phyloP scores from a whole-genome alignment of 2,329 filamentous ascomycete genomes.

The Ascosphaera aggregata region DNA sequence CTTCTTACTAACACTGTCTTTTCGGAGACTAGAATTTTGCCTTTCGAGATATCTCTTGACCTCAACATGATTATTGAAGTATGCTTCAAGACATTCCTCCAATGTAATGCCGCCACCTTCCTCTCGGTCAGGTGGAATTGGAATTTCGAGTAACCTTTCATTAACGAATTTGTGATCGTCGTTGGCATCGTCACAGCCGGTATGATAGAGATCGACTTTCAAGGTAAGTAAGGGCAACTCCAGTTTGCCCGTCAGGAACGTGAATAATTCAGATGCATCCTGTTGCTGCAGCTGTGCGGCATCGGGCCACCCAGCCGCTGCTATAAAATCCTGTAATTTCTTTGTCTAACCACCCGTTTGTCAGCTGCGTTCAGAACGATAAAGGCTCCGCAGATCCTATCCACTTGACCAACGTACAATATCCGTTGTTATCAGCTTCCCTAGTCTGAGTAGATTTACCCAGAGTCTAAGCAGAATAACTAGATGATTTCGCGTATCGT shows the following conservation, averaged over 20 bases:
- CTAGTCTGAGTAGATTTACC: constrained; percentile 77
- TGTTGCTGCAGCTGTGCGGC: constrained; percentile 61
- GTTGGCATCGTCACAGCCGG: constrained; percentile 55
- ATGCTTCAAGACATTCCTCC: constrained; percentile 78
- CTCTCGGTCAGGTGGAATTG: constrained; percentile 49
- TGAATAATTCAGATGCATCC: constrained; percentile 88
- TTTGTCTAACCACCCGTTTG: constrained; percentile 51
- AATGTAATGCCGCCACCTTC: constrained; percentile 50
- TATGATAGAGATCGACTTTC: constrained; percentile 87
- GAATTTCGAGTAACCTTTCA: constrained; percentile 72
- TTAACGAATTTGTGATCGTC: constrained; percentile 93
- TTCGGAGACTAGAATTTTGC: constrained; percentile 15
- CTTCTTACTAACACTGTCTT: neutral
- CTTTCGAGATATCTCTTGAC: constrained; percentile 53
- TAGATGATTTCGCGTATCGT: constrained; percentile 48
- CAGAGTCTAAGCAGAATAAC: constrained; percentile 63
- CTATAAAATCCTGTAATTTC: constrained; percentile 58
- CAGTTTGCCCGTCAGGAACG: constrained; percentile 76
- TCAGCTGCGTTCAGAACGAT: too few relatives aligned
- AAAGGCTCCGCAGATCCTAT: neutral
- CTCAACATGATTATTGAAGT: constrained; percentile 86
- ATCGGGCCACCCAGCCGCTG: constrained; percentile 73
- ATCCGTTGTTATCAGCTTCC: constrained; percentile 64
- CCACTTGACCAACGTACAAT: constrained; percentile 31
- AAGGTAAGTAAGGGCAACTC: constrained; percentile 70